Base-by-base conservation (phyloP, 768 basidiomycete genomes). In the Lactarius deliciosus region DNA sequence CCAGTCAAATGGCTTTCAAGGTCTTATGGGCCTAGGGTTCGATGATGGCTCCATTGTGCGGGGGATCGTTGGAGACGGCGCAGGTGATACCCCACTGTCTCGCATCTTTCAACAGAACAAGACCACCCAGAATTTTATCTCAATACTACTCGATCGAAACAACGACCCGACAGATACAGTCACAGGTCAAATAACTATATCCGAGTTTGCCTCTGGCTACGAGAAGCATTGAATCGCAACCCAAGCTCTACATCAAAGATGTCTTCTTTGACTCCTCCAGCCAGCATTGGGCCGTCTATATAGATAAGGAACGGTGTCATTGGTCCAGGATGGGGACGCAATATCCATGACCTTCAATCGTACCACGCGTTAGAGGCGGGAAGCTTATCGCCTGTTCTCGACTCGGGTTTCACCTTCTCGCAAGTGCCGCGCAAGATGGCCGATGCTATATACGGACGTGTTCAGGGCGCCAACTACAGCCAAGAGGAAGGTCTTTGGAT, bases 261-360 rank as follows among this genome's bases (percentile, higher is more conserved):
- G 88, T 92, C 41, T 84, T 85, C 70, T 78, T 77, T 64, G 77
- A 88, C 36, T 75, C 84, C 73, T 79, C 81, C 73, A 88, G 91
- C 72, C 91, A 92, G 77, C 91, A 93, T 75, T 93, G 91, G 91
- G 90, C 91, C 71, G 80, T 86, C 15, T 75, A 87, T 63, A 86
- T 88, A 0, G 89, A 92, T 77, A 81, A 82, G 69, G 69, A 76
- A 78, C 55, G 90, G 88, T 30, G 84, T 93, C 57, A 86, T 89
- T 69, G 91, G 91, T 8, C 91, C 91, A n/a, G 0, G 91, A 92
- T 72, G 90, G 90, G 28, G 77, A 83, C 28, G 75, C 83, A 13
- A 87, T 93, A 66, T 68, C 78, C 28, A 76, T 85, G 63, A 76
- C 83, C 16, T 90, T 90, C 90, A 5, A 87, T 90, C 66, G 90